A percentile compares a stretch with the other conserved stretches of the same genome.
Evolutionary conservation across 257 asterid genomes (phyloP).

Genomic region (Apocynum venetum): DNA sequence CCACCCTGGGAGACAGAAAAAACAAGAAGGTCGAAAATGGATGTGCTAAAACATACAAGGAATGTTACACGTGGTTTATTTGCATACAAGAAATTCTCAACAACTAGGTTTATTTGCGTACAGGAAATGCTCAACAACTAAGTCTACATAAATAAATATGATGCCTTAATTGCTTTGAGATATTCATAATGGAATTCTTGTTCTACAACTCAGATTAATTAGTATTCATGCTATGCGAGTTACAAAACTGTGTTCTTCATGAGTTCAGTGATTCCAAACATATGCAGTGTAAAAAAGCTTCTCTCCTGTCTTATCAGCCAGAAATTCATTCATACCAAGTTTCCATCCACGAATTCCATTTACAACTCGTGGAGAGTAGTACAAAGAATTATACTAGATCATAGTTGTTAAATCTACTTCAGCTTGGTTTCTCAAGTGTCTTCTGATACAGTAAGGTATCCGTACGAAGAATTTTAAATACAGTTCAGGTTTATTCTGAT

Average conservation of each 20-base stretch:
- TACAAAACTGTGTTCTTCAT: background rate
- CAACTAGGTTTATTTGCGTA: background rate
- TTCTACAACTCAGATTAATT: background rate
- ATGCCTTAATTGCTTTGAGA: background rate
- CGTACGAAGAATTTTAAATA: background rate
- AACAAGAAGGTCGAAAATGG: background rate
- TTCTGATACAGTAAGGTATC: background rate
- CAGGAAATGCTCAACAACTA: background rate
- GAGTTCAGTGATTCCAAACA: background rate
- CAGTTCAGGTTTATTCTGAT: background rate
- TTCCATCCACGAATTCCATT: background rate
- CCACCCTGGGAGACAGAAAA: background rate
- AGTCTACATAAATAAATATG: background rate
- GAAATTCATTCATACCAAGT: background rate
- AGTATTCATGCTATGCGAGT: background rate
- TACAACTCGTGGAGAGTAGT: background rate
- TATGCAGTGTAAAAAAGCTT: background rate
- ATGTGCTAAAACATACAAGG: background rate
- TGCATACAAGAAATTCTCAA: background rate
- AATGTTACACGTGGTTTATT: background rate
- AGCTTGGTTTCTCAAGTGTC: background rate
- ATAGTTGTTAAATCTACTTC: background rate
- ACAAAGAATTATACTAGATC: background rate
- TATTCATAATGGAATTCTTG: background rate
- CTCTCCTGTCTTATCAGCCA: background rate